phyloP scores from a whole-genome alignment of 345 rosid species.

The Eucalyptus cloeziana region DNA sequence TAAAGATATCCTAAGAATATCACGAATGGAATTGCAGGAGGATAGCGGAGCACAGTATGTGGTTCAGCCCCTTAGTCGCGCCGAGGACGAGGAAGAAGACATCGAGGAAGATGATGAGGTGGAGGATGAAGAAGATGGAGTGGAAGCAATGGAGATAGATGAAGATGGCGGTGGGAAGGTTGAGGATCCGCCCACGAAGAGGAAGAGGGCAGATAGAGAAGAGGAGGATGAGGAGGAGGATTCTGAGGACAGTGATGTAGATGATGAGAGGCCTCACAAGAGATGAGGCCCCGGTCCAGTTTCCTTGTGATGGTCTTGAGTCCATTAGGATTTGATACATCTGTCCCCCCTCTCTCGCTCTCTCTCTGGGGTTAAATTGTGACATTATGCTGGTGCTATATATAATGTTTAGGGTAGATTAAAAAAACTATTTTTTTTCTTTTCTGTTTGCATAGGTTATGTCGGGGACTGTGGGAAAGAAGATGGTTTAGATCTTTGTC shows the following conservation, averaged over 20 bases:
- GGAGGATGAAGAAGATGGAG: conserved; percentile 12
- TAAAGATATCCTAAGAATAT: not conserved
- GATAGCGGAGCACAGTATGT: conserved; percentile 67
- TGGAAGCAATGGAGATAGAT: conserved; percentile 40
- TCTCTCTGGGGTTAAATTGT: not conserved
- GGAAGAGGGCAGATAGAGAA: not conserved
- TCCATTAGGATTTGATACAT: not conserved
- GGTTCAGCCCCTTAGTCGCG: conserved; percentile 42
- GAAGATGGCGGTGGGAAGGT: conserved; percentile 27
- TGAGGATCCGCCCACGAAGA: not conserved
- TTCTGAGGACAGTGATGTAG: not conserved
- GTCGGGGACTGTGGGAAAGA: not conserved
- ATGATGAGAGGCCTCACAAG: not conserved
- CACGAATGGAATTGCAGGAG: conserved; percentile 13
- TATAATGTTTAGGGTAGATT: not conserved
- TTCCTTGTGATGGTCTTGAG: not conserved
- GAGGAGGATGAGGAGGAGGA: not conserved
- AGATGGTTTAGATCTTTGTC: not conserved
- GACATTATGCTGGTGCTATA: not conserved
- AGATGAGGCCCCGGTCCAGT: not conserved
- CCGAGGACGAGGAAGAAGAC: conserved; percentile 67
- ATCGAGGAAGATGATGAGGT: conserved; percentile 30
- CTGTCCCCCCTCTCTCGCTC: not conserved
- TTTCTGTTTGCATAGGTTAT: not conserved
- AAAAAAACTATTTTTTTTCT: not conserved